Base-by-base conservation (phyloP, 805 yeast genomes). In the Saccharomycopsis fermentans region DNA sequence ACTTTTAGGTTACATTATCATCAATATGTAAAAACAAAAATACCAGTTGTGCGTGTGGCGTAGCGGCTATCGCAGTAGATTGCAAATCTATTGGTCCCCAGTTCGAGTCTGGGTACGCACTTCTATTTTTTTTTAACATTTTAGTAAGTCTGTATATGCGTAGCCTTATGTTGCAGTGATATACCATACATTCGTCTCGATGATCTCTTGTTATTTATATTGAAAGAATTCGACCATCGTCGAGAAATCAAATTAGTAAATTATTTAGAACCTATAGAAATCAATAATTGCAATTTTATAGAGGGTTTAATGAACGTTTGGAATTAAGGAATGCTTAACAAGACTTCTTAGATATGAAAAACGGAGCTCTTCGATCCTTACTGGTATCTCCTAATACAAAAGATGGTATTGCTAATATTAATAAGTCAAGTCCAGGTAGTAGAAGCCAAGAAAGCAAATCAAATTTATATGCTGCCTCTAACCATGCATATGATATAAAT, bases 51-150 rank as follows among this genome's bases (percentile, higher is more conserved):
- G 34, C 34, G 83, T 80, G 78, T 87, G 90, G 95, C 94, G 90
- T 91, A 87, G 94, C 84, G 94, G 96, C 59, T 87, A 87, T 92
- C 91, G 95, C 94, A 86, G 90, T 88, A 85, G 96, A 88, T 88
- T 88, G 95, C 96, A 88, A 87, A 87, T 88, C 96, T 86, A 87
- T 84, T 87, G 95, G 96, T 88, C 94, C 90, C 85, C 82, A 85
- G 96, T 88, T 88, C 96, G 84, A 88, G 72, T 83, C 96, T 85
- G 95, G 85, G 89, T 80, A 83, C 85, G 81, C 84, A 90, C 94
- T 86, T 63, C 55, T 62, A 67, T 73, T 72, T 76, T 75, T 71
- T 37, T 48, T 19, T n/a, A n/a, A n/a, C n/a, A n/a, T n/a, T n/a
- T n/a, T n/a, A n/a, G n/a, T n/a, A n/a, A n/a, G n/a, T n/a, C n/a